Evolutionary conservation across 2,329 filamentous ascomycete genomes (phyloP).

Genomic region (Phyllachora maydis): DNA sequence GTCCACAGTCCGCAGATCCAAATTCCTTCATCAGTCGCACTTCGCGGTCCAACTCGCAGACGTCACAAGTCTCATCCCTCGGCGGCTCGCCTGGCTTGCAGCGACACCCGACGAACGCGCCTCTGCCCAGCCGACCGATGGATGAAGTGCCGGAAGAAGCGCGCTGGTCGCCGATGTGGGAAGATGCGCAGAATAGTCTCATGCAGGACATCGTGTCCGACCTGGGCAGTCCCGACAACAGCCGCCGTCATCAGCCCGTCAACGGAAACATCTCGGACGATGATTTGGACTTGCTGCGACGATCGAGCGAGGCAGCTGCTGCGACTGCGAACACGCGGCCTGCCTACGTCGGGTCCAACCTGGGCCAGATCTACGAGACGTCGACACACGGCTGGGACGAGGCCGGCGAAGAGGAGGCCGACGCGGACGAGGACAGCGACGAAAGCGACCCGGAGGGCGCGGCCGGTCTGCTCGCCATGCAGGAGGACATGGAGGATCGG

Average conservation of each 20-base stretch:
- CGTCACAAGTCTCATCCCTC: conserved; percentile 24
- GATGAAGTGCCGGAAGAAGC: conserved; percentile 20
- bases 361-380: conserved; percentile 15
- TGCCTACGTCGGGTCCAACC: conserved; percentile 18
- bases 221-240: conserved; percentile 18
- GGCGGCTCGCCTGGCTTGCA: conserved; percentile 23
- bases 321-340: conserved; percentile 19
- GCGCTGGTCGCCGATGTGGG: conserved; percentile 14
- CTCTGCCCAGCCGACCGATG: conserved; percentile 31
- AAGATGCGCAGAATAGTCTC: conserved; percentile 25
- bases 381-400: conserved; percentile 19
- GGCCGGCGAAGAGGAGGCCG: too few species aligned
- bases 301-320: conserved; percentile 28
- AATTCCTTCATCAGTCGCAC: conserved; percentile 20
- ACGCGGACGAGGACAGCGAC: too few species aligned
- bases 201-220: conserved; percentile 38
- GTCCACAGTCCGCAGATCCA: conserved; percentile 29
- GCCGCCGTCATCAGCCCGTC: conserved; percentile 17
- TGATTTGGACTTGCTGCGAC: conserved; percentile 22
- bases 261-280: conserved; percentile 26
- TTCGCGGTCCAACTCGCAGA: conserved; percentile 26
- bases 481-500: conserved; percentile 57
- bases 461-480: conserved; percentile 66
- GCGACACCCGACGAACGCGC: conserved; percentile 37
- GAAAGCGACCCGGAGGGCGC: conserved; percentile 80